phyloP scores from a whole-genome alignment of 2,329 filamentous ascomycete species.

The Epichloe sylvatica region DNA sequence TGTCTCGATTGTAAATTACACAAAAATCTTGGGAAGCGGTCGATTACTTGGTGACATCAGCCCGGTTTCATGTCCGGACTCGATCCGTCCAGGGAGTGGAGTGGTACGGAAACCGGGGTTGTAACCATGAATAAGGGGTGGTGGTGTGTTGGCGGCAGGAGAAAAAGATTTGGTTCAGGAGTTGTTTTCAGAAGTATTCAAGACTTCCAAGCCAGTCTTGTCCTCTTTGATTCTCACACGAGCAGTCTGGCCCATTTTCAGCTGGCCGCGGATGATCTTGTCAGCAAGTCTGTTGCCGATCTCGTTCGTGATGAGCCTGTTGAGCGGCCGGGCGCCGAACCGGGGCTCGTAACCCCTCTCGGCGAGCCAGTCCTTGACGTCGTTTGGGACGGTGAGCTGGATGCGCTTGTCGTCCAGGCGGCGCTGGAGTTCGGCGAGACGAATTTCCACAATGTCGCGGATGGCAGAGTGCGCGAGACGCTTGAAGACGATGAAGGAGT shows the following conservation, averaged over 20 bases:
- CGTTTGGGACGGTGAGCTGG: conserved; percentile 51
- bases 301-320: conserved; percentile 78
- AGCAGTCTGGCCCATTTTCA: conserved; percentile 63
- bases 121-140: no score
- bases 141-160: no score
- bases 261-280: conserved; percentile 74
- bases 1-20: background rate
- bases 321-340: conserved; percentile 82
- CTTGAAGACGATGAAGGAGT: conserved; percentile 95
- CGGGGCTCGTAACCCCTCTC: conserved; percentile 81
- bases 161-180: background rate
- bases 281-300: conserved; percentile 83
- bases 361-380: conserved; percentile 75
- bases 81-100: background rate
- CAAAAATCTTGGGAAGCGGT: background rate
- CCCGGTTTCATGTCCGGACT: background rate
- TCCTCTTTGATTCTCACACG: conserved; percentile 54
- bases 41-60: no score
- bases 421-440: conserved; percentile 68
- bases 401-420: conserved; percentile 80
- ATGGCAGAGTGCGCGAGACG: conserved; percentile 65
- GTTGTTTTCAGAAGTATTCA: conserved; percentile 9
- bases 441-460: conserved; percentile 86
- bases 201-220: conserved; percentile 42
- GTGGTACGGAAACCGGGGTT: no score